These are phyloP conservation scores for Sicyos edulis DNA, from an alignment of 306 rosid genomes.

Conservation along the genomic window DNA sequence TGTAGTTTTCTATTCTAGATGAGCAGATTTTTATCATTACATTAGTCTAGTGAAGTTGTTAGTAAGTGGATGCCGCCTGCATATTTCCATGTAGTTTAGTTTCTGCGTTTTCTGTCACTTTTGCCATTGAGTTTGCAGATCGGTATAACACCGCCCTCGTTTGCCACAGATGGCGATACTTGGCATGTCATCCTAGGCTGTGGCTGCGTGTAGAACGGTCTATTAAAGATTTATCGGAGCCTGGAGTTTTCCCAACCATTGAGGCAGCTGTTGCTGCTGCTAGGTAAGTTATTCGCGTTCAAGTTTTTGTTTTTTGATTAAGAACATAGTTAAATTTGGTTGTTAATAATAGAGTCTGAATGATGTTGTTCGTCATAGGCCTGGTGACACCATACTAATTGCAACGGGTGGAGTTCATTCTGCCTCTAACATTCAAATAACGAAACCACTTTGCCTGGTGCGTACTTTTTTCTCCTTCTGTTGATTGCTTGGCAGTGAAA, in stretches of 20 bases:
- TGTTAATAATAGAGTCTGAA: constrained; percentile 8
- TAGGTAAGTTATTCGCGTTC: constrained; percentile 41
- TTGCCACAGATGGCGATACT: constrained; percentile 96
- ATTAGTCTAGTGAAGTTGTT: neutral
- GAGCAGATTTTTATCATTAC: neutral
- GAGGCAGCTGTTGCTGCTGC: constrained; percentile 86
- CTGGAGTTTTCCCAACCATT: constrained; percentile 72
- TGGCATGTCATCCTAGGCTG: constrained; percentile 92
- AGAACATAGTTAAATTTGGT: neutral
- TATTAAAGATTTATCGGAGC: constrained; percentile 52
- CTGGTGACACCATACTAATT: constrained; percentile 91
- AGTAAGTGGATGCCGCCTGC: neutral
- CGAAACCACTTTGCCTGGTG: constrained; percentile 85
- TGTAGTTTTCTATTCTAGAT: neutral
- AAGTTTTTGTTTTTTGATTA: neutral
- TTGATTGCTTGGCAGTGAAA: neutral
- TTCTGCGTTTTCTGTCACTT: constrained; percentile 42
- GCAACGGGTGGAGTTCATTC: constrained; percentile 76
- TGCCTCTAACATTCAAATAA: constrained; percentile 79
- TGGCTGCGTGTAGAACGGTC: constrained; percentile 95
- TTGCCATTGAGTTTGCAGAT: constrained; percentile 96
- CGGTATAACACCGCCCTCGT: constrained; percentile 99
- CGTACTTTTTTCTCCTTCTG: constrained; percentile 18
- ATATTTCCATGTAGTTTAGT: constrained; percentile 14
- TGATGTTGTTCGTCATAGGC: constrained; percentile 36